A percentile compares a stretch with the other conserved stretches of the same genome.
Evolutionary conservation across 306 rosid genomes (phyloP).

Genomic region (Quercus bicolor): DNA sequence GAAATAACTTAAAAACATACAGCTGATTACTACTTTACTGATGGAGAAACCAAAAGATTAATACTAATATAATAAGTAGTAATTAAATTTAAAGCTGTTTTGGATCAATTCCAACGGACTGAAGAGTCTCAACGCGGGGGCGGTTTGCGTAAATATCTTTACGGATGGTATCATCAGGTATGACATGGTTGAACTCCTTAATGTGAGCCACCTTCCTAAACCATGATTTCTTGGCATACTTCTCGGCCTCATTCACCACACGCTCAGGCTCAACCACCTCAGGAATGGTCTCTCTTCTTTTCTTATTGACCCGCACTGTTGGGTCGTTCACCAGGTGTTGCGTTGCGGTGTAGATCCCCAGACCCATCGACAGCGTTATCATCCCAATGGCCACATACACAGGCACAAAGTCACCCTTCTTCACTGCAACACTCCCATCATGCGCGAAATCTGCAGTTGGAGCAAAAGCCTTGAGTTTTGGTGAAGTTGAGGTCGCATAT

Average conservation of each 20-base stretch:
- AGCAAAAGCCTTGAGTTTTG: constrained; percentile 48
- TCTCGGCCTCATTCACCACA: constrained; percentile 50
- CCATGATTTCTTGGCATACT: constrained; percentile 29
- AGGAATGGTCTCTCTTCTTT: constrained; percentile 67
- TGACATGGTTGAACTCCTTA: constrained; percentile 30
- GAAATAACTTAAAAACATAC: no score
- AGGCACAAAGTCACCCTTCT: constrained; percentile 52
- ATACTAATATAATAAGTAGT: neutral
- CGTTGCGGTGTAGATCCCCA: constrained; percentile 73
- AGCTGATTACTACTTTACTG: no score
- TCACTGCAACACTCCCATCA: neutral
- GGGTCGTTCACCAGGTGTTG: constrained; percentile 63
- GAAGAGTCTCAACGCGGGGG: constrained; percentile 41
- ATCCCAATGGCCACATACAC: constrained; percentile 67
- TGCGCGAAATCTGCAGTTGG: constrained; percentile 33
- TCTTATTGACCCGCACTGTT: constrained; percentile 58
- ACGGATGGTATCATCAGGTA: constrained; percentile 33
- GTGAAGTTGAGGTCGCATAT: constrained; percentile 44
- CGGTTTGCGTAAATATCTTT: constrained; percentile 43
- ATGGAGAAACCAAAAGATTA: neutral
- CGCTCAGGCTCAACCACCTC: constrained; percentile 87
- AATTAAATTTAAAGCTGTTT: neutral
- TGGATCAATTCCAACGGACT: constrained; percentile 61
- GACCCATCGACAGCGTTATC: constrained; percentile 37
- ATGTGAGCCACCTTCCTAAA: constrained; percentile 81